phyloP scores from a whole-genome alignment of 106 monocot species.

The Apostasia shenzhenica region DNA sequence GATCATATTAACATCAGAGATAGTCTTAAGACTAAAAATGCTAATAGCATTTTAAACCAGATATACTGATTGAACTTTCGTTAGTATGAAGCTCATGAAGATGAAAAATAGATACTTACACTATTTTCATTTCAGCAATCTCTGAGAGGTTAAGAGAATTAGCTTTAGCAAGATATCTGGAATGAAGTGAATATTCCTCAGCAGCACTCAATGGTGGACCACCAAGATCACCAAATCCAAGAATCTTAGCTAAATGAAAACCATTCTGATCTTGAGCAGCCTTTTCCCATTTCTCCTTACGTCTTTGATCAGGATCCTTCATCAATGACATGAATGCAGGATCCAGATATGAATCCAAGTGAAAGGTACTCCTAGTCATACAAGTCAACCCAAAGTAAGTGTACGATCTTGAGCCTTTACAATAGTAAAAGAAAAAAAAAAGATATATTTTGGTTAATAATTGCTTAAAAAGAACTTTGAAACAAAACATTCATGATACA shows the following conservation, averaged over 20 bases:
- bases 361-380: slow-evolving; percentile 46
- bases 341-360: slow-evolving; percentile 83
- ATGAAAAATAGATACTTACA: slow-evolving; percentile 43
- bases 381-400: no score
- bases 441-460: no score
- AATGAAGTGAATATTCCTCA: slow-evolving; percentile 97
- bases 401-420: no score
- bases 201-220: slow-evolving; percentile 85
- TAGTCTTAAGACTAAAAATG: no score
- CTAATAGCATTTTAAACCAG: no score
- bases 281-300: slow-evolving; percentile 85
- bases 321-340: slow-evolving; percentile 93
- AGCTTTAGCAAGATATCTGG: slow-evolving; percentile 95
- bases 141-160: slow-evolving; percentile 96
- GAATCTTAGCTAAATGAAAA: slow-evolving; percentile 68
- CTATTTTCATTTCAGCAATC: slow-evolving; percentile 98
- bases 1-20: no score
- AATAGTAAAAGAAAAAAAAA: no score
- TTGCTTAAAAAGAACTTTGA: no score
- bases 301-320: slow-evolving; percentile 85
- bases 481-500: no score
- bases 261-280: slow-evolving; percentile 65
- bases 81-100: no score
- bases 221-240: slow-evolving; percentile 97
- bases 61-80: no score